Percentiles rank a stretch among this genome's conserved stretches.
These are phyloP conservation scores for Cucurbita pepo DNA, from an alignment of 306 rosid species.

Conservation along the genomic window DNA sequence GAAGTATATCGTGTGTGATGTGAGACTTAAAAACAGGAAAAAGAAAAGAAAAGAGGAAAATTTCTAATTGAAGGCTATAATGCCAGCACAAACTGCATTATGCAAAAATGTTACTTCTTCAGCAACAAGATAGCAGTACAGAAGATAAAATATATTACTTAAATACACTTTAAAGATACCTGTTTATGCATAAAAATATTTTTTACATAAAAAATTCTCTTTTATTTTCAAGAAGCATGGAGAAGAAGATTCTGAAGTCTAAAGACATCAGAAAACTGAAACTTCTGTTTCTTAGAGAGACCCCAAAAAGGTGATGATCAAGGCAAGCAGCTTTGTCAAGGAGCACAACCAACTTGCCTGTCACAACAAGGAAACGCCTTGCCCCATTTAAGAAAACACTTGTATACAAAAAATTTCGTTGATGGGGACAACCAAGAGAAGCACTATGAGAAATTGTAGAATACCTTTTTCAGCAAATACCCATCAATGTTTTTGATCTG, in stretches of 20 bases:
- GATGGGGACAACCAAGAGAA: neutral
- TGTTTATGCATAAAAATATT: neutral
- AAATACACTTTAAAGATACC: neutral
- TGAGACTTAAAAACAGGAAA: neutral
- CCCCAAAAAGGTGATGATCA: neutral
- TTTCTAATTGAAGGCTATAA: neutral
- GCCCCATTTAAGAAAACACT: neutral
- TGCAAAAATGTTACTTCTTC: neutral
- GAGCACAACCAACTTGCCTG: neutral
- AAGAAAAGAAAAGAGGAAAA: neutral
- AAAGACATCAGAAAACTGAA: neutral
- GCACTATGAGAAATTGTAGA: slow-evolving; percentile 4
- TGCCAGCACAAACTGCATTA: neutral
- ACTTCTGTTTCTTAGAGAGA: neutral
- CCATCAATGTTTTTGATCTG: slow-evolving; percentile 41
- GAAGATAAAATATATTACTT: neutral
- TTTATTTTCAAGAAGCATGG: neutral
- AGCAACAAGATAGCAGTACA: neutral
- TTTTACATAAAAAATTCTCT: neutral
- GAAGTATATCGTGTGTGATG: neutral
- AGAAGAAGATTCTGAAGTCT: neutral
- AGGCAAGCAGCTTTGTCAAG: neutral
- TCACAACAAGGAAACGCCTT: neutral
- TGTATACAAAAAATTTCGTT: neutral
- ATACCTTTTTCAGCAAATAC: slow-evolving; percentile 67